phyloP scores from a whole-genome alignment of 495 filamentous ascomycete species.

The Filosporella fistucella region DNA sequence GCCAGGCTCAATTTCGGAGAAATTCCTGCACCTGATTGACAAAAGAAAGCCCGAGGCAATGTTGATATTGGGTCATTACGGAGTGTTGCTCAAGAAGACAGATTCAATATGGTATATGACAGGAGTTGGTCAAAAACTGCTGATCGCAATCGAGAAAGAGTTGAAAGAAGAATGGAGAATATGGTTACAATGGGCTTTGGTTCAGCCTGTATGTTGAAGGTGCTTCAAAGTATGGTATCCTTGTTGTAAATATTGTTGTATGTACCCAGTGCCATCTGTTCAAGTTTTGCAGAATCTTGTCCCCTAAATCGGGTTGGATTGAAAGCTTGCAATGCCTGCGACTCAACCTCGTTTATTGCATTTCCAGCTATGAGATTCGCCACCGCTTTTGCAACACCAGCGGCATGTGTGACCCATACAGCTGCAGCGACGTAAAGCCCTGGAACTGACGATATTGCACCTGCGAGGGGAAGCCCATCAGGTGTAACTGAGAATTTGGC shows the following conservation, averaged over 20 bases:
- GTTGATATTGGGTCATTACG: constrained; percentile 35
- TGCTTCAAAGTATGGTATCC: too few species aligned
- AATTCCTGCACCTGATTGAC: constrained; percentile 27
- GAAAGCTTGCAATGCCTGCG: background rate
- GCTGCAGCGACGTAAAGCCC: constrained; percentile 50
- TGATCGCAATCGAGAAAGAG: constrained; percentile 26
- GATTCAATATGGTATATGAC: constrained; percentile 31
- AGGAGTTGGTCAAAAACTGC: constrained; percentile 29
- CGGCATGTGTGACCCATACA: constrained; percentile 51
- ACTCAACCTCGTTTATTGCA: background rate
- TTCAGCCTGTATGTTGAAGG: background rate
- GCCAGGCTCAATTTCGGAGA: constrained; percentile 28
- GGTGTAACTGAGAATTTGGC: constrained; percentile 51
- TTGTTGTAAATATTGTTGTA: constrained; percentile 3
- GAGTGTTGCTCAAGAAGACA: constrained; percentile 29
- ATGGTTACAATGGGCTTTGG: constrained; percentile 26
- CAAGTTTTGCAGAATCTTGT: background rate
- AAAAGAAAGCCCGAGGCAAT: constrained; percentile 31
- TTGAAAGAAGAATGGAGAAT: constrained; percentile 28
- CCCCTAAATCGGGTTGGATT: background rate
- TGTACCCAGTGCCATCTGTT: background rate
- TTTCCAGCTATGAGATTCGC: constrained; percentile 39
- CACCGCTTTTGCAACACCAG: constrained; percentile 45
- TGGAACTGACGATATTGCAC: constrained; percentile 40
- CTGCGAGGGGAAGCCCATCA: constrained; percentile 44